Evolutionary conservation across 1,284 basidiomycete genomes (phyloP), one percentile per base, ranked within the genome.

Genomic region (Mycena sp.): DNA sequence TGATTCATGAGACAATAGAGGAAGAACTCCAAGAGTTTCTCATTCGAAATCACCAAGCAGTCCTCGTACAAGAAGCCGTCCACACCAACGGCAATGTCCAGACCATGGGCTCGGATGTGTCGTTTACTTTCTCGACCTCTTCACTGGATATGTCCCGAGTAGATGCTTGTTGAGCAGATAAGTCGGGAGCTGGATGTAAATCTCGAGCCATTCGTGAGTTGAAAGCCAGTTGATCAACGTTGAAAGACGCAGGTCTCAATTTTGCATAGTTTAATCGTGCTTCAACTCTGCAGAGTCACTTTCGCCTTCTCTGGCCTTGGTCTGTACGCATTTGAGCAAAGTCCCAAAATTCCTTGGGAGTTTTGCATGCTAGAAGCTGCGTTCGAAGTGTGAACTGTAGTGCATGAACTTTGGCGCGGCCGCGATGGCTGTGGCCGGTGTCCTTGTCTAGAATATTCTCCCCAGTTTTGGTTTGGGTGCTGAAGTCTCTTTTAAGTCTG

Each of bases 111-210:
- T 8, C 10, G 10, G 7, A 52, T 52, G n/a, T 52, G 48, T 11
- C 16, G 55, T 22, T 56, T 56, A 18, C 22, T 56, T 56, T 56
- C 30, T 56, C 55, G 34, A 56, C 30, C 18, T 56, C 55, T 34
- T 56, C 55, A 9, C 22, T 56, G 55, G n/a, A 30, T 14, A 56
- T 56, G 14, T 56, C 55, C 10, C 55, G n/a, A 10, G 55, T 56
- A 22, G 22, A 56, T 25, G 55, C 22, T 11, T 10, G 55, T 7
- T 22, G 55, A 30, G 55, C n/a, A 22, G 55, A 56, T 14, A 37
- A 30, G 22, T 37, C 55, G 6, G 55, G 55, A 22, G 34, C n/a
- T 11, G 55, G 55, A 9, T 34, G 55, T 18, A 56, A 18, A 34
- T 56, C 22, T 37, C 34, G 22, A 9, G 55, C 18, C 55, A 56